phyloP scores from a whole-genome alignment of 129 eudicot species.

The Glebionis coronaria region DNA sequence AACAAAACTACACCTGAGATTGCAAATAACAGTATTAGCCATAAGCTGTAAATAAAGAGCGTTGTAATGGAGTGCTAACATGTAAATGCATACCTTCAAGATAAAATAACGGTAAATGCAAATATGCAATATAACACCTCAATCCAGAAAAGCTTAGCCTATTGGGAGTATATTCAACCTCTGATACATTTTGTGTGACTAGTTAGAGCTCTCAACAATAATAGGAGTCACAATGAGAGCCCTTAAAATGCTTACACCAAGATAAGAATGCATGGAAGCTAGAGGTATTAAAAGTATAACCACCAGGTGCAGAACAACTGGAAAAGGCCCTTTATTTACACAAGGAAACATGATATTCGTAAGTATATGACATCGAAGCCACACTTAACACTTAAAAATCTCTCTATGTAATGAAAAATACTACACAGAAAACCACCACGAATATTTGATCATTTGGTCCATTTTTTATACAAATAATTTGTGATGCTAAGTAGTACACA shows the following conservation, averaged over 20 bases:
- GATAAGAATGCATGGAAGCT: constrained; percentile 87
- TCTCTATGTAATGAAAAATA: too few species aligned
- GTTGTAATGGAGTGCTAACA: neutral
- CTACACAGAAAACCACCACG: too few species aligned
- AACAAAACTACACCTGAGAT: constrained; percentile 84
- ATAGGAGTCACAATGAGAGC: neutral
- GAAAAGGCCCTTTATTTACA: neutral
- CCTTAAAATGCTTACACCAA: constrained; percentile 57
- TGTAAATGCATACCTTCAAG: constrained; percentile 66
- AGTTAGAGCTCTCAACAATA: constrained; percentile 13
- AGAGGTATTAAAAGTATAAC: constrained; percentile 62
- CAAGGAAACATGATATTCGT: neutral
- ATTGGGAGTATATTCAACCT: constrained; percentile 81
- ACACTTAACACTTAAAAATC: neutral
- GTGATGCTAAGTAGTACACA: neutral
- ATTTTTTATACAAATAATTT: constrained; percentile 1
- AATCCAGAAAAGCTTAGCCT: constrained; percentile 76
- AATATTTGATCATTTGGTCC: neutral
- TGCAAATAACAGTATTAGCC: constrained; percentile 1
- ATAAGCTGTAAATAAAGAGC: constrained; percentile 8
- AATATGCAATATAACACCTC: constrained; percentile 65
- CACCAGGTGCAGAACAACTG: constrained; percentile 35
- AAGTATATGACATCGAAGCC: neutral
- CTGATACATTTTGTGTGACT: constrained; percentile 39
- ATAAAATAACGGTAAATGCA: constrained; percentile 67